A percentile compares a stretch with the other conserved stretches of the same genome.
phyloP scores from a whole-genome alignment of 116 monocot species.

The Iris pallida region DNA sequence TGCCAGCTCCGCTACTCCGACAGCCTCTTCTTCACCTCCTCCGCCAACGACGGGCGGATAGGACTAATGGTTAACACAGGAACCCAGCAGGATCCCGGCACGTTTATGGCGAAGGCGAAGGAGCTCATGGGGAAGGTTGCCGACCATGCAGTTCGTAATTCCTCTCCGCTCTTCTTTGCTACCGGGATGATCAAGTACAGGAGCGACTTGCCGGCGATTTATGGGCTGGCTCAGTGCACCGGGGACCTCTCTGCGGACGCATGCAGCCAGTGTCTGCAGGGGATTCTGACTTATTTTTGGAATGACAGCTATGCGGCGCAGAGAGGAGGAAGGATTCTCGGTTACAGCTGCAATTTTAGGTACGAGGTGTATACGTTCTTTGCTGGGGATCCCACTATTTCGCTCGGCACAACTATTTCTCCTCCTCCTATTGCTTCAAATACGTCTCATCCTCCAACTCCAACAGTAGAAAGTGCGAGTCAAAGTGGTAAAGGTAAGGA shows the following conservation, averaged over 20 bases:
- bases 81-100: background rate
- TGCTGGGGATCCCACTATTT: background rate
- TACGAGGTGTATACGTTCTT: conserved; percentile 14
- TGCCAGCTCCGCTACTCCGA: conserved; percentile 34
- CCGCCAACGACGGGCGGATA: too few species aligned
- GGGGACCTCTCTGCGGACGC: background rate
- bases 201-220: background rate
- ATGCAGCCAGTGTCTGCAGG: background rate
- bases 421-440: too few species aligned
- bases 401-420: background rate
- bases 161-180: background rate
- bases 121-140: background rate
- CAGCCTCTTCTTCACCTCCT: background rate
- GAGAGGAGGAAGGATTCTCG: conserved; percentile 12
- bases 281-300: too few species aligned
- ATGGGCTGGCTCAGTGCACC: conserved; percentile 2
- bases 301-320: background rate
- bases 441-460: too few species aligned
- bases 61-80: too few species aligned
- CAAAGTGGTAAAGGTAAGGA: too few species aligned
- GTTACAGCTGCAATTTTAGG: conserved; percentile 7
- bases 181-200: background rate
- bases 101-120: background rate
- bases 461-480: too few species aligned
- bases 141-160: background rate